Conservation (phyloP, 768 basidiomycete species). For the Russula earlei region DNA sequence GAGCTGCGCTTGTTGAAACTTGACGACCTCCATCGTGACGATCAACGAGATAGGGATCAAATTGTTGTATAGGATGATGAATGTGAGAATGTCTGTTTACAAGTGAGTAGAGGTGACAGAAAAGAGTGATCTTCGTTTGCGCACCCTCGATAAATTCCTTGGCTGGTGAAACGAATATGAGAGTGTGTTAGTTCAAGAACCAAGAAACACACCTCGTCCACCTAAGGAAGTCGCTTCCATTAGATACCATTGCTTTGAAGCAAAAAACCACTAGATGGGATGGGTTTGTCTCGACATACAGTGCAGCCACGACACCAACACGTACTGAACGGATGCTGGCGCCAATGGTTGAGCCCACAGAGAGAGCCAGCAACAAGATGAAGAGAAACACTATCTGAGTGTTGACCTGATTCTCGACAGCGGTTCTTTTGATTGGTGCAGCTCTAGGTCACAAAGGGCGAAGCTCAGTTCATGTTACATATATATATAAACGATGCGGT, state of each 20-base stretch:
- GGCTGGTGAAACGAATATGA: slow-evolving; percentile 33
- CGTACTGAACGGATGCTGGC: slow-evolving; percentile 74
- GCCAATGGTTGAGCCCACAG: slow-evolving; percentile 86
- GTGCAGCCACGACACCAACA: slow-evolving; percentile 9
- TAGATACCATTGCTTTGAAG: slow-evolving; percentile 86
- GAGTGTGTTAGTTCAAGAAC: not conserved
- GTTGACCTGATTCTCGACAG: slow-evolving; percentile 94
- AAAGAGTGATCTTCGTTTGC: not conserved
- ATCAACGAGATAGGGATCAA: slow-evolving; percentile 98
- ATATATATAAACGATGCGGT: not conserved
- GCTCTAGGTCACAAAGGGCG: slow-evolving; percentile 42
- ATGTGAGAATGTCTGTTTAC: slow-evolving; percentile 81
- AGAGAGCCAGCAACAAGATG: slow-evolving; percentile 74
- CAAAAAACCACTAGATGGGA: slow-evolving; percentile 66
- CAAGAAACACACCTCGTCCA: slow-evolving; percentile 43
- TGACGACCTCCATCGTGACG: slow-evolving; percentile 99
- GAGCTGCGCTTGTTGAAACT: slow-evolving; percentile 92
- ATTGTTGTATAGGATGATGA: slow-evolving; percentile 98
- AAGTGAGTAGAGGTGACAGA: not conserved
- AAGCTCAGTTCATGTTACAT: not conserved
- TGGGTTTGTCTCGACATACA: not conserved
- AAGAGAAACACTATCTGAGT: slow-evolving; percentile 94
- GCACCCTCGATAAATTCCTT: slow-evolving; percentile 79
- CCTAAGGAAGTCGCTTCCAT: slow-evolving; percentile 49
- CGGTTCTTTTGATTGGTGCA: slow-evolving; percentile 93